These are phyloP conservation scores for Saccharomycopsis selenospora DNA, from an alignment of 805 yeast genomes.

Conservation along the genomic window DNA sequence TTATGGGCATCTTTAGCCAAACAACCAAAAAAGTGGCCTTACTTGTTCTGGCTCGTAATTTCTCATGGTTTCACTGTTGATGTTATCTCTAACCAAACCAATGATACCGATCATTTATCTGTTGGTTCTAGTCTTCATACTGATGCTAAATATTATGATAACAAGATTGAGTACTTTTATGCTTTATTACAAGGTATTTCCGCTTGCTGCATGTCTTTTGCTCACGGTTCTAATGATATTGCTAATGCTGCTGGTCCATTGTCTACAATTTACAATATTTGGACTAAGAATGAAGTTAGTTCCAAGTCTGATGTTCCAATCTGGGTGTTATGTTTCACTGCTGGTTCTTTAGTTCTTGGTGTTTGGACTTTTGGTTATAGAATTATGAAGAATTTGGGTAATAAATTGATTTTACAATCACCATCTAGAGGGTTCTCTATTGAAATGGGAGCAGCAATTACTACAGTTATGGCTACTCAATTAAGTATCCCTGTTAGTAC, in stretches of 20 bases:
- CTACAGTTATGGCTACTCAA: conserved; percentile 70
- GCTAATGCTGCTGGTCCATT: conserved; percentile 75
- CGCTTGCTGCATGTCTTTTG: conserved; percentile 74
- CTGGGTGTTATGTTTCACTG: conserved; percentile 67
- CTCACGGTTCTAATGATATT: conserved; percentile 77
- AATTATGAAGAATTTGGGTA: conserved; percentile 65
- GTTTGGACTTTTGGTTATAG: conserved; percentile 66
- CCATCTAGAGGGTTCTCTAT: conserved; percentile 74
- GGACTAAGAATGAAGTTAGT: conserved; percentile 43
- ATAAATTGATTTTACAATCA: conserved; percentile 65
- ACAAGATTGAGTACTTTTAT: conserved; percentile 60
- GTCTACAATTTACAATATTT: conserved; percentile 54
- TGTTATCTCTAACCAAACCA: conserved; percentile 44
- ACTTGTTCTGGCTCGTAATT: conserved; percentile 39
- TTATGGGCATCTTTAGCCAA: conserved; percentile 34
- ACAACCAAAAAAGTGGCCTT: conserved; percentile 49
- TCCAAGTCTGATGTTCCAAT: conserved; percentile 53
- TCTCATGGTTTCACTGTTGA: conserved; percentile 61
- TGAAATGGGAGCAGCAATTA: conserved; percentile 72
- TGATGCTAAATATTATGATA: conserved; percentile 59
- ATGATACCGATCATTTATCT: conserved; percentile 33
- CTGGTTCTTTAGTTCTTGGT: conserved; percentile 59
- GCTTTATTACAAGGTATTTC: conserved; percentile 65
- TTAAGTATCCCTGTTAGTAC: conserved; percentile 68
- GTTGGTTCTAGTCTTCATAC: conserved; percentile 45